A percentile compares a stretch with the other conserved stretches of the same genome.
Evolutionary conservation across 768 basidiomycete species (phyloP).

Genomic region (Boletus reticuloceps): DNA sequence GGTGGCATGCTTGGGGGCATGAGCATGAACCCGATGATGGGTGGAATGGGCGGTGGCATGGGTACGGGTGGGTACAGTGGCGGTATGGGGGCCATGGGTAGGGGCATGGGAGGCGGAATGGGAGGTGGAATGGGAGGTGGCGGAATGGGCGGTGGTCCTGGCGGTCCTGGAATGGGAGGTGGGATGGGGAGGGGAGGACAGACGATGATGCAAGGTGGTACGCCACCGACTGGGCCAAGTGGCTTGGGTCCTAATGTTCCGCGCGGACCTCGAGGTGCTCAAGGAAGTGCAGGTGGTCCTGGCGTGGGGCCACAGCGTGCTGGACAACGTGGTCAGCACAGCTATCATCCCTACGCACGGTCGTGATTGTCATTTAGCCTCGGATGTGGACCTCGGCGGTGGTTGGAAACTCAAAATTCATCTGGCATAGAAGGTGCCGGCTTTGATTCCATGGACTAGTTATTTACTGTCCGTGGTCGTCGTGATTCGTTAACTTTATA

Average conservation of each 20-base stretch:
- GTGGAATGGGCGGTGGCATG: conserved; percentile 35
- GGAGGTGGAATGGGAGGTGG: conserved; percentile 38
- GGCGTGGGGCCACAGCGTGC: conserved; percentile 72
- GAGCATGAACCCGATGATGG: conserved; percentile 39
- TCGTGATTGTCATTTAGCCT: conserved; percentile 28
- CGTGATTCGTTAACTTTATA: conserved; percentile 18
- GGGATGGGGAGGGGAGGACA: conserved; percentile 42
- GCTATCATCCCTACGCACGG: conserved; percentile 83
- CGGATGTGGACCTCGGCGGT: neutral
- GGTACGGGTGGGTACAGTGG: conserved; percentile 34
- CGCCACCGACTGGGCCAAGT: conserved; percentile 34
- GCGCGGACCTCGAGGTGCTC: conserved; percentile 60
- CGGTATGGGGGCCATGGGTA: conserved; percentile 38
- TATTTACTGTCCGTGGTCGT: conserved; percentile 2
- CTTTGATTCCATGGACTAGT: conserved; percentile 2
- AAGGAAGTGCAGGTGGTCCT: conserved; percentile 53
- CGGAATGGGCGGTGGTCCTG: conserved; percentile 35
- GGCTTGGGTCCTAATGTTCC: conserved; percentile 60
- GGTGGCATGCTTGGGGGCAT: conserved; percentile 44
- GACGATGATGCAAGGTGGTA: conserved; percentile 38
- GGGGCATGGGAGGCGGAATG: conserved; percentile 37
- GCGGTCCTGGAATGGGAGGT: conserved; percentile 38
- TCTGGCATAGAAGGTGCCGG: conserved; percentile 1
- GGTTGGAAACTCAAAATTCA: conserved; percentile 14
- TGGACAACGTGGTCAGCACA: conserved; percentile 70